phyloP scores from a whole-genome alignment of 1,139 yeast genomes.

The Taphrina confusa region DNA sequence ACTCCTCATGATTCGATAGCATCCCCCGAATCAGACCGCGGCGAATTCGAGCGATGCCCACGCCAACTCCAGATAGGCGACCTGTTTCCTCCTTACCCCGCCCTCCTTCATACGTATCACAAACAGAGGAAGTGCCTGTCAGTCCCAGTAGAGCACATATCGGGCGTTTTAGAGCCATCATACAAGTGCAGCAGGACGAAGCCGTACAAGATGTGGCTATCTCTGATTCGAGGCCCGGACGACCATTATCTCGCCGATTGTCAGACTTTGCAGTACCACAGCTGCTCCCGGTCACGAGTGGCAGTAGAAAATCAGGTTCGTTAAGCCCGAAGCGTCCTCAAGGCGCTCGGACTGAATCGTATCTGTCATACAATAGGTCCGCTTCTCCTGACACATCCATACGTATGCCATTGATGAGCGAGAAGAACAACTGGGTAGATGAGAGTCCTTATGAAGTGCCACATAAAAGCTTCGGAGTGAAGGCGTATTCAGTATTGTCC shows the following conservation, averaged over 20 bases:
- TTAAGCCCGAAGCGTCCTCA: conserved; percentile 11
- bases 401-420: conserved; percentile 19
- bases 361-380: conserved; percentile 2
- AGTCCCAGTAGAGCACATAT: background rate
- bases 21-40: no score
- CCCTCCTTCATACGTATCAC: conserved; percentile 8
- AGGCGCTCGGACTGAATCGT: conserved; percentile 5
- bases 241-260: conserved; percentile 3
- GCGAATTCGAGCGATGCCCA: background rate
- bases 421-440: conserved; percentile 11
- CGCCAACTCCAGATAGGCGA: background rate
- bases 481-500: background rate
- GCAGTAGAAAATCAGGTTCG: background rate
- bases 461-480: background rate
- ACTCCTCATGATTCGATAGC: no score
- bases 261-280: conserved; percentile 5
- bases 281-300: background rate
- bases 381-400: conserved; percentile 22
- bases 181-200: no score
- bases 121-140: background rate
- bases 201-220: no score
- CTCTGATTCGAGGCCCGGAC: no score
- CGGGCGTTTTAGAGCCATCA: no score
- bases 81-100: no score
- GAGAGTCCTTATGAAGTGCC: background rate